Evolutionary conservation across 2,329 filamentous ascomycete genomes (phyloP), one percentile per base, ranked within the genome.

Genomic region (Cladobotryum protrusum): DNA sequence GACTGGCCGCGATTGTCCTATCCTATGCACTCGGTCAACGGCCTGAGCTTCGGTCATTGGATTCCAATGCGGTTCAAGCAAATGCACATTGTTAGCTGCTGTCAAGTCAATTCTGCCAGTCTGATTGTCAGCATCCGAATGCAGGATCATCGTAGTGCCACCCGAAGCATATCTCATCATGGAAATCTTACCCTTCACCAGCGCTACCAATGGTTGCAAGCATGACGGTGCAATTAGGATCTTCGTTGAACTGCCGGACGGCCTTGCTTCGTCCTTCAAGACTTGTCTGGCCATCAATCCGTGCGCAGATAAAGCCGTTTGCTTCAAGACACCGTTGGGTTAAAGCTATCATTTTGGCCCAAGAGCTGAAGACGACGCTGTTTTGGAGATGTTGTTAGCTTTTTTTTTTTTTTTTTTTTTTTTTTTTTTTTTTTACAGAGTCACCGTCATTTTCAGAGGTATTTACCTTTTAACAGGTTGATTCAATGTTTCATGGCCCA

Each of bases 1-100:
- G 14, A 68, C 65, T 14, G 60, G 52, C 40, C 51, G 52, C 3
- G 15, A 48, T 53, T 67, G 63, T 2, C 64, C 63, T 11, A 66
- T 61, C 12, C 65, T 54, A 48, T 66, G 60, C 0, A 65, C 62
- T 4, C 65, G 53, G 19, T 63, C 63, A 8, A 67, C 49, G 3
- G 65, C 66, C 52, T 67, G 65, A 2, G 59, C 54, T 44, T 68
- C 66, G 1, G 48, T 53, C 63, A 63, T 66, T 3, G 66, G 64
- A 39, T 64, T 67, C 64, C 63, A 68, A 12, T 66, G 61, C 1
- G 64, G 65, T 46, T 67, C 64, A 1, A 67, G 33, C 3, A 67
- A 48, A 45, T 67, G 64, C 1, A 64, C 60, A 18, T 56, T 52
- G 15, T 56, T 61, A 8, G 65, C 24, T 8, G 24, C 24, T 29